Evolutionary conservation across 2,329 filamentous ascomycete genomes (phyloP).

Genomic region (Byssochlamys sp.): DNA sequence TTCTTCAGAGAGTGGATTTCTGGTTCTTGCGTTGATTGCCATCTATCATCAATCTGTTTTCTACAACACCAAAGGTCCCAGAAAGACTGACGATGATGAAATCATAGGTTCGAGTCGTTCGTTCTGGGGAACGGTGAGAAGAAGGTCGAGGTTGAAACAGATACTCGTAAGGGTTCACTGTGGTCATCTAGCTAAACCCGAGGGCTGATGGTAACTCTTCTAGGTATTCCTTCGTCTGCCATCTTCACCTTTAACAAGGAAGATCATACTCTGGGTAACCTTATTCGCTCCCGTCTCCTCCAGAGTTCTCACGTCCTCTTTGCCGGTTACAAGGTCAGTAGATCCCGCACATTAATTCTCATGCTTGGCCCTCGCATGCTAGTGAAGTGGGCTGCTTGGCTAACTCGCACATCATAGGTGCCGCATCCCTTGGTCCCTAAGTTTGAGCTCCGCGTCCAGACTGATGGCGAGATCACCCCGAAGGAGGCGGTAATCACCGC

Average conservation of each 20-base stretch:
- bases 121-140: slow-evolving; percentile 78
- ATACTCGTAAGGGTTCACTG: slow-evolving; percentile 62
- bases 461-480: slow-evolving; percentile 78
- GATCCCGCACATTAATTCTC: neutral
- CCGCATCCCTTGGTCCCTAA: slow-evolving; percentile 39
- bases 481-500: slow-evolving; percentile 75
- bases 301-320: slow-evolving; percentile 76
- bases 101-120: slow-evolving; percentile 79
- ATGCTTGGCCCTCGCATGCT: neutral
- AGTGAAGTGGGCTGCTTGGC: neutral
- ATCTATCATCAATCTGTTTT: slow-evolving; percentile 1
- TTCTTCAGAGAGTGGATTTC: neutral
- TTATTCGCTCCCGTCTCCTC: slow-evolving; percentile 76
- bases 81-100: slow-evolving; percentile 8
- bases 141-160: slow-evolving; percentile 80
- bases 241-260: slow-evolving; percentile 95
- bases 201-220: neutral
- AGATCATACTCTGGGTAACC: slow-evolving; percentile 88
- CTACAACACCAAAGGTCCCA: neutral
- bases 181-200: neutral
- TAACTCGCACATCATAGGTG: slow-evolving; percentile 19
- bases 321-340: slow-evolving; percentile 74
- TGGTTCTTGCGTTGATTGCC: neutral
- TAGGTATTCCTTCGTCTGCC: slow-evolving; percentile 85
- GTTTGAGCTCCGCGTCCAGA: slow-evolving; percentile 75